phyloP scores from a whole-genome alignment of 2,329 filamentous ascomycete genomes.

The Colletotrichum liriopes region DNA sequence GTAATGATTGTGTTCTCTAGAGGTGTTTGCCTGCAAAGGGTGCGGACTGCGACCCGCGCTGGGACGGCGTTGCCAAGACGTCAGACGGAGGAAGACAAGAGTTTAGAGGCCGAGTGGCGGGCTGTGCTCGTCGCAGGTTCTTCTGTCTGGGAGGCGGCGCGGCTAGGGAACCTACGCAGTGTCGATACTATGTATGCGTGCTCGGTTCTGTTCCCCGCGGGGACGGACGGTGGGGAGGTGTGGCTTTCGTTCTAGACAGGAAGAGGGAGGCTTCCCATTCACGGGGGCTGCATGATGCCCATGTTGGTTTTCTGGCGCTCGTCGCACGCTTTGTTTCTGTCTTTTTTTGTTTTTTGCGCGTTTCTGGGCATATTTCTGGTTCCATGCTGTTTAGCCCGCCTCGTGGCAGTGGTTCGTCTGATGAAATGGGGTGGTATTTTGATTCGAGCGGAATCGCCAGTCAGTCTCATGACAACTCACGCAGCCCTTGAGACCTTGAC shows the following conservation, averaged over 20 bases:
- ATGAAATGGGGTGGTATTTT: background rate
- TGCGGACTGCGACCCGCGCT: background rate
- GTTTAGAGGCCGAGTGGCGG: background rate
- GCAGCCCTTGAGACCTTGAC: background rate
- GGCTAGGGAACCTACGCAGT: background rate
- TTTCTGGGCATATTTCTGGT: background rate
- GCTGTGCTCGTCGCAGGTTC: constrained; percentile 20
- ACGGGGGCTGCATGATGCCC: too few relatives aligned
- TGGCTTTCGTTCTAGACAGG: background rate
- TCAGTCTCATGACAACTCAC: background rate
- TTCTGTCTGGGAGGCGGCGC: background rate
- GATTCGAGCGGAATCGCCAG: background rate
- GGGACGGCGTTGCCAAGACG: constrained; percentile 17
- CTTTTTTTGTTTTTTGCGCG: background rate
- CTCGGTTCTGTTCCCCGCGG: background rate
- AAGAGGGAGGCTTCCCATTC: too few relatives aligned
- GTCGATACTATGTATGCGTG: background rate
- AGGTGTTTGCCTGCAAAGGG: background rate
- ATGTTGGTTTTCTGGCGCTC: background rate
- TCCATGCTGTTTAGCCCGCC: background rate
- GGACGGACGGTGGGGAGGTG: too few relatives aligned
- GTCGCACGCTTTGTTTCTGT: background rate
- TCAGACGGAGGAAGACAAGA: background rate
- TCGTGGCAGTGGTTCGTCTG: constrained; percentile 12
- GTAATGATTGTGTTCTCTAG: background rate